A percentile compares a stretch with the other conserved stretches of the same genome.
Conservation (phyloP, 306 rosid species). For the Rosa multiflora region DNA sequence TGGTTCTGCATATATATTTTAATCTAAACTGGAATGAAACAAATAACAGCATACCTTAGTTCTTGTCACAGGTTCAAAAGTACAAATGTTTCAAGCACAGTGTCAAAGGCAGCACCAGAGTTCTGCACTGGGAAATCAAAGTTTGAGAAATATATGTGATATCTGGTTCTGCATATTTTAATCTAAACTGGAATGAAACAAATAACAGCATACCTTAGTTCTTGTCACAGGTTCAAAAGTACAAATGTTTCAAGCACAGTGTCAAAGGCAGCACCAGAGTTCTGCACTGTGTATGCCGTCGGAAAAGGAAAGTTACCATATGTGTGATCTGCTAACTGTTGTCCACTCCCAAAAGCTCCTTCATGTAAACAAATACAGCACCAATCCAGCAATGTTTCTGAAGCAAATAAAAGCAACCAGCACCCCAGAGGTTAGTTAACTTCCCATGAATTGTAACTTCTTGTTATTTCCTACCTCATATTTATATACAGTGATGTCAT, state of each 20-base stretch:
- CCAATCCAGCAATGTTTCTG: conserved; percentile 16
- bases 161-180: background rate
- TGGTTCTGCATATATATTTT: background rate
- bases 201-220: background rate
- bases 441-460: background rate
- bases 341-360: conserved; percentile 27
- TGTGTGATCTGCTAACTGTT: conserved; percentile 39
- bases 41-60: background rate
- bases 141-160: no score
- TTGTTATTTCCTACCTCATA: background rate
- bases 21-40: background rate
- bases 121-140: conserved; percentile 84
- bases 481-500: background rate
- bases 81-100: conserved; percentile 49
- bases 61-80: conserved; percentile 58
- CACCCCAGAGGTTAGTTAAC: conserved; percentile 29
- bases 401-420: conserved; percentile 22
- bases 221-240: conserved; percentile 58
- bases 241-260: conserved; percentile 53
- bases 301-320: conserved; percentile 64
- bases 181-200: background rate
- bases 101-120: conserved; percentile 62
- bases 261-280: conserved; percentile 63
- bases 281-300: conserved; percentile 73
- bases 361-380: conserved; percentile 20